Percentiles rank a stretch among this genome's conserved stretches.
Conservation (phyloP, 1,284 basidiomycete genomes). For the Thecaphora thlaspeos region DNA sequence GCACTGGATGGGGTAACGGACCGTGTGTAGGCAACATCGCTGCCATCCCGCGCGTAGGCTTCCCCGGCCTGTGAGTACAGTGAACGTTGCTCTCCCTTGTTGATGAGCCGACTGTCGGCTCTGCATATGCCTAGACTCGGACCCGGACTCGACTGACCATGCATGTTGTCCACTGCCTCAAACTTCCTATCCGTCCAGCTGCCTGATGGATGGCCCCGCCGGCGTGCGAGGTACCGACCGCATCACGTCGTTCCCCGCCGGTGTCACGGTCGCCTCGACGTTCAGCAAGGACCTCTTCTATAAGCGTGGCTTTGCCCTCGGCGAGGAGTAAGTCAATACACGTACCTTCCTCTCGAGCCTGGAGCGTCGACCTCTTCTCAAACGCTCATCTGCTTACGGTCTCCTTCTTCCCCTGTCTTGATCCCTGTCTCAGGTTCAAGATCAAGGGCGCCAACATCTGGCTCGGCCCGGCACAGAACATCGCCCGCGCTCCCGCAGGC, state of each 20-base stretch:
- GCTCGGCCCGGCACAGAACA: conserved; percentile 61
- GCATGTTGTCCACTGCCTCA: too few relatives aligned
- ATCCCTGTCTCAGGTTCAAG: conserved; percentile 64
- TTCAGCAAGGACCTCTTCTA: conserved; percentile 72
- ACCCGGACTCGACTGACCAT: too few relatives aligned
- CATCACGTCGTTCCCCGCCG: conserved; percentile 67
- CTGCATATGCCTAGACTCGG: too few relatives aligned
- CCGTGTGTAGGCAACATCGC: conserved; percentile 49
- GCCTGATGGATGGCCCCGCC: conserved; percentile 64
- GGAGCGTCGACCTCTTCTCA: too few relatives aligned
- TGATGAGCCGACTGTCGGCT: too few relatives aligned
- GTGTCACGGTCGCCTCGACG: conserved; percentile 71
- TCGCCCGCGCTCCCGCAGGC: conserved; percentile 66
- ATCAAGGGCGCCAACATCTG: conserved; percentile 76
- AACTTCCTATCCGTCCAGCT: too few relatives aligned
- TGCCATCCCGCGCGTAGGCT: conserved; percentile 65
- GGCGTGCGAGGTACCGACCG: conserved; percentile 63
- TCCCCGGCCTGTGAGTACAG: conserved; percentile 64
- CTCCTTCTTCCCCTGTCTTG: too few relatives aligned
- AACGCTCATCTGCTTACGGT: too few relatives aligned
- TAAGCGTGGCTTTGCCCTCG: conserved; percentile 72
- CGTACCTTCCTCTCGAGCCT: too few relatives aligned
- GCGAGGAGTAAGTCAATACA: conserved; percentile 66
- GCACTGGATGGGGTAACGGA: conserved; percentile 33
- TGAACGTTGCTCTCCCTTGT: too few relatives aligned